Base-by-base conservation (phyloP, 306 rosid species). In the Ammopiptanthus mongolicus region DNA sequence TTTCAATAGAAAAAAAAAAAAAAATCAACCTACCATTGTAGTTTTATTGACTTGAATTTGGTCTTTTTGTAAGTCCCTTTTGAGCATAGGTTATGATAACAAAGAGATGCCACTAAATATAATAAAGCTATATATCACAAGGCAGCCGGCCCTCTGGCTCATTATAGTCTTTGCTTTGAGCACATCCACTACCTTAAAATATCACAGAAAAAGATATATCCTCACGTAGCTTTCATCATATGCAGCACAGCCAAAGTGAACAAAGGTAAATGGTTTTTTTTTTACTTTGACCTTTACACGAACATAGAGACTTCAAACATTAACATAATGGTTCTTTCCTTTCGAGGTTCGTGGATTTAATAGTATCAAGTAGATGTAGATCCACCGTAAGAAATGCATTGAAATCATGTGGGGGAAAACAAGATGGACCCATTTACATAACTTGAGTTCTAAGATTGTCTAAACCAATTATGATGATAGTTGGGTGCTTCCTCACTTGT, bases 351-450 rank as follows among this genome's bases (percentile, higher is more conserved):
- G 22, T 73, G 64, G 80, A 50, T 60, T 73, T 52, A 82, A 59
- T 41, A 77, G 44, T 71, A 48, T 0, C 17, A 3, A 44, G 74
- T 76, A 55, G 69, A 73, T 62, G 74, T 76, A 55, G 69, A 73
- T 62, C 60, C 68, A 11, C 36, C 71, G 34, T 34, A 17, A 15
- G 66, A 83, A 83, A 73, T 78, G 77, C 66, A 77, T 71, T 82
- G 47, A 71, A 71, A 61, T 44, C 78, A 83, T 68, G 80, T 62
- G 71, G 21, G 3, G 46, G 23, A 18, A 74, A 83, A 63, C 66
- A 39, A 21, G 34, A 52, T 51, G 85, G 85, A 59, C 82, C 85
- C 83, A 68, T 73, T 76, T 69, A 7, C 87, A 77, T 69, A 22
- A 69, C 76, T 56, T 79, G 25, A 23, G 50, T 23, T 39, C 64